A percentile compares a stretch with the other conserved stretches of the same genome.
Evolutionary conservation across 1,284 basidiomycete genomes (phyloP).

Genomic region (Marasmius tenuissimus): DNA sequence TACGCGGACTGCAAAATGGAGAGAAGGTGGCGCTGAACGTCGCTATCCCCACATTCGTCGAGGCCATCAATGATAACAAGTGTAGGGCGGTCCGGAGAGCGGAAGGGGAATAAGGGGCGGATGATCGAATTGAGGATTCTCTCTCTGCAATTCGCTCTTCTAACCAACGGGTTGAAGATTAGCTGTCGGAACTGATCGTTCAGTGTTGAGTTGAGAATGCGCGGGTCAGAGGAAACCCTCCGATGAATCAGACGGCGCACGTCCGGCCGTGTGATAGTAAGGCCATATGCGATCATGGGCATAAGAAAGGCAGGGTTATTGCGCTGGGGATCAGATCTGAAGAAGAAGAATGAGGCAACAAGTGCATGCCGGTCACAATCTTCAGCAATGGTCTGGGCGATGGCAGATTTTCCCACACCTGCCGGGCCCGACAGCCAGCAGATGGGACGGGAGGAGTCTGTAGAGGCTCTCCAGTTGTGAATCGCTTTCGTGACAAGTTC

Average conservation of each 20-base stretch:
- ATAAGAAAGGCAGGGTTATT: constrained; percentile 2
- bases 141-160: not conserved
- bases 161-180: not conserved
- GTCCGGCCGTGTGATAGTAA: not conserved
- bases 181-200: constrained; percentile 3
- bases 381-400: constrained; percentile 18
- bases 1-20: not conserved
- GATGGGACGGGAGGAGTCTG: not conserved
- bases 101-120: not conserved
- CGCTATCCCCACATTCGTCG: not conserved
- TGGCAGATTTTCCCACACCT: constrained; percentile 19
- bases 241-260: not conserved
- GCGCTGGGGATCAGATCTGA: not conserved
- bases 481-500: constrained; percentile 12
- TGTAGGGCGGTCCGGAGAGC: not conserved
- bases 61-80: constrained; percentile 5
- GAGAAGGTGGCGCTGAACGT: not conserved
- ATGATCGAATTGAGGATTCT: not conserved
- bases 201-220: not conserved
- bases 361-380: constrained; percentile 2
- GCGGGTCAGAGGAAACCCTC: not conserved
- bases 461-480: constrained; percentile 6
- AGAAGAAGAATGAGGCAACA: constrained; percentile 19
- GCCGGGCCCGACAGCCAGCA: constrained; percentile 18
- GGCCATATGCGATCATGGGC: constrained; percentile 1